Percentiles rank a stretch among this genome's conserved stretches.
Conservation (phyloP, 345 rosid species). For the Cochlearia excelsa region DNA sequence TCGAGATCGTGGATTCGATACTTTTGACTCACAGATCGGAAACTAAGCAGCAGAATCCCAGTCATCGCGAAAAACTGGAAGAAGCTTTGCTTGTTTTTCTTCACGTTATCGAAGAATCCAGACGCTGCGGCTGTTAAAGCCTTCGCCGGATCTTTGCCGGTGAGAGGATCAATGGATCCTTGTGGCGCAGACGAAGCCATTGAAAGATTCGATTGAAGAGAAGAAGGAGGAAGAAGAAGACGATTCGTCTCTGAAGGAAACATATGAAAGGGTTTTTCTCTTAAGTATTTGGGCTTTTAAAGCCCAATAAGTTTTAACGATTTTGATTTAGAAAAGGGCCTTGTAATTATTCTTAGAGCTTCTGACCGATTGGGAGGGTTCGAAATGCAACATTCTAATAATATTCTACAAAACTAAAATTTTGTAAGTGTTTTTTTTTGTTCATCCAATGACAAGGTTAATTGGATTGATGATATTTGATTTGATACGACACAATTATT, state of each 20-base stretch:
- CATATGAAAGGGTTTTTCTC: constrained; percentile 4
- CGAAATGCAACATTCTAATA: no score
- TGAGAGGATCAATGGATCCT: constrained; percentile 33
- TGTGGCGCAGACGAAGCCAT: constrained; percentile 52
- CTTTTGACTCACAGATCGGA: constrained; percentile 84
- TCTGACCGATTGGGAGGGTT: no score
- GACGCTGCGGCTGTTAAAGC: constrained; percentile 30
- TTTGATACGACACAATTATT: no score
- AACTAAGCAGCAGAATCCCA: constrained; percentile 72
- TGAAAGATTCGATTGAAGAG: background rate
- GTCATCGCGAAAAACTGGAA: constrained; percentile 73
- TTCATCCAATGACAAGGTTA: no score
- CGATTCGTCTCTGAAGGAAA: background rate
- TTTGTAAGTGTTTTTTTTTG: no score
- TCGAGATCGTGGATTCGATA: constrained; percentile 67
- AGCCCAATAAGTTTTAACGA: constrained; percentile 1
- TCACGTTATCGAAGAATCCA: constrained; percentile 53
- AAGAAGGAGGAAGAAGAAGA: background rate
- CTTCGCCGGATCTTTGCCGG: constrained; percentile 38
- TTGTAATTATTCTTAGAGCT: no score
- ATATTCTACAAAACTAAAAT: no score
- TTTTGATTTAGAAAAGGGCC: background rate
- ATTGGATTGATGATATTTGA: no score
- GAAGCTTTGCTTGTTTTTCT: constrained; percentile 59
- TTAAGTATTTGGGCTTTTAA: constrained; percentile 9